Conservation (phyloP, 768 basidiomycete genomes). For the Pleurotus sapidus region DNA sequence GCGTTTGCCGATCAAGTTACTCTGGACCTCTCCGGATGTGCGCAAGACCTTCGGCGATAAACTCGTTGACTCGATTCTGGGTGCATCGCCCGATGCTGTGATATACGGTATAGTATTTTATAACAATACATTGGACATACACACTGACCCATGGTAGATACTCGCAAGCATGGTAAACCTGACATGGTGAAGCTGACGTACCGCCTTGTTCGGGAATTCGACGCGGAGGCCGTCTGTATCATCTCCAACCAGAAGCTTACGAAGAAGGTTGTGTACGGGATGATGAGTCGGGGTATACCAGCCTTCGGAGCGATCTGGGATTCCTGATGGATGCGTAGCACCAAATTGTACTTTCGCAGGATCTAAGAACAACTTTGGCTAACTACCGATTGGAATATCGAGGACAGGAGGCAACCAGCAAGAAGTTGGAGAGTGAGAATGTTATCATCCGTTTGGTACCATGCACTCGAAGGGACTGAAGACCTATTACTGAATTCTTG, state of each 20-base stretch:
- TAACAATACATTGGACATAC: background rate
- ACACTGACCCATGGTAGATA: conserved; percentile 20
- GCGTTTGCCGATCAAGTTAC: conserved; percentile 31
- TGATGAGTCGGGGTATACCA: conserved; percentile 37
- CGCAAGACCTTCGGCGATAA: conserved; percentile 37
- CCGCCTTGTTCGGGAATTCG: conserved; percentile 31
- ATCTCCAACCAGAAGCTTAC: conserved; percentile 41
- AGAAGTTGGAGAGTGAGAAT: no score
- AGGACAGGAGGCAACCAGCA: no score
- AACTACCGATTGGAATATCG: no score
- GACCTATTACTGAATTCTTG: no score
- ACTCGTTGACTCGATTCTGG: conserved; percentile 35
- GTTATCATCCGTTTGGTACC: no score
- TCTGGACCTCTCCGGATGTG: conserved; percentile 41
- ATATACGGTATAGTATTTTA: conserved; percentile 22
- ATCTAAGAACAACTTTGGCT: no score
- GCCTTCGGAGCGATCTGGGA: conserved; percentile 42
- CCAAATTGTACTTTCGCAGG: no score
- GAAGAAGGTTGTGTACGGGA: conserved; percentile 34
- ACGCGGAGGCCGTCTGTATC: conserved; percentile 39
- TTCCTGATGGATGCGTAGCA: conserved; percentile 19
- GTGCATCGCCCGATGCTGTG: conserved; percentile 35
- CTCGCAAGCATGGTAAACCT: conserved; percentile 33
- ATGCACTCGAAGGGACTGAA: no score
- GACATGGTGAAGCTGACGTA: conserved; percentile 38